A percentile compares a stretch with the other conserved stretches of the same genome.
Evolutionary conservation across 805 yeast genomes (phyloP).

Genomic region (Tetrapisispora iriomotensis): DNA sequence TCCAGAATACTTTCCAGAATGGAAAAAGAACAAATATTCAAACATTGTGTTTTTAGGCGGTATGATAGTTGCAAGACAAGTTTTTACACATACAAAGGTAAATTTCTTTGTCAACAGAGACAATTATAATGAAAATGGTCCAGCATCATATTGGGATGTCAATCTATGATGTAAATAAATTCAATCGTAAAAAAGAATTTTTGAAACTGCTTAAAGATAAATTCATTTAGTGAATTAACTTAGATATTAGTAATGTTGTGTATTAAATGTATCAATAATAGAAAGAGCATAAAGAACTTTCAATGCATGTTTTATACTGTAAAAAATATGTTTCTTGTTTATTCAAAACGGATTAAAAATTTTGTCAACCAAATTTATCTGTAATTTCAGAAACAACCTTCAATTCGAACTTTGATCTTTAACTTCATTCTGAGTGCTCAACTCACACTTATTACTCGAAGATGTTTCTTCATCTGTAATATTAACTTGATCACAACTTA

Average conservation of each 20-base stretch:
- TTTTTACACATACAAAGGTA: slow-evolving; percentile 54
- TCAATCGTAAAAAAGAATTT: background rate
- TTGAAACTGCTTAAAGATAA: too few species aligned
- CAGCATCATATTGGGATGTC: slow-evolving; percentile 69
- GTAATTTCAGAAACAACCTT: too few species aligned
- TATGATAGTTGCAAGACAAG: slow-evolving; percentile 77
- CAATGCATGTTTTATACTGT: too few species aligned
- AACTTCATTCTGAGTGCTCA: slow-evolving; percentile 64
- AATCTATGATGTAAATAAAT: slow-evolving; percentile 21
- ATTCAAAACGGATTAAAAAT: too few species aligned
- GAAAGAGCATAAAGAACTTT: too few species aligned
- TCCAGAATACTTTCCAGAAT: slow-evolving; percentile 91
- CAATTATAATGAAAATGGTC: slow-evolving; percentile 71
- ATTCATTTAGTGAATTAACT: too few species aligned
- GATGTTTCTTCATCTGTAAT: slow-evolving; percentile 15
- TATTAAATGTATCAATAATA: too few species aligned
- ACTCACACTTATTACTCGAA: slow-evolving; percentile 15
- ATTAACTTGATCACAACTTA: background rate
- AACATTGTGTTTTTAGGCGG: slow-evolving; percentile 78
- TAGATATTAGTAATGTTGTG: too few species aligned
- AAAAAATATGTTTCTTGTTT: too few species aligned
- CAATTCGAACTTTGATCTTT: too few species aligned
- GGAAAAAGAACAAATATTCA: slow-evolving; percentile 76
- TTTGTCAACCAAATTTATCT: too few species aligned
- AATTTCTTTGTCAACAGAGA: slow-evolving; percentile 62